Evolutionary conservation across 2,329 filamentous ascomycete genomes (phyloP).

Genomic region (Mariannaea sp.): DNA sequence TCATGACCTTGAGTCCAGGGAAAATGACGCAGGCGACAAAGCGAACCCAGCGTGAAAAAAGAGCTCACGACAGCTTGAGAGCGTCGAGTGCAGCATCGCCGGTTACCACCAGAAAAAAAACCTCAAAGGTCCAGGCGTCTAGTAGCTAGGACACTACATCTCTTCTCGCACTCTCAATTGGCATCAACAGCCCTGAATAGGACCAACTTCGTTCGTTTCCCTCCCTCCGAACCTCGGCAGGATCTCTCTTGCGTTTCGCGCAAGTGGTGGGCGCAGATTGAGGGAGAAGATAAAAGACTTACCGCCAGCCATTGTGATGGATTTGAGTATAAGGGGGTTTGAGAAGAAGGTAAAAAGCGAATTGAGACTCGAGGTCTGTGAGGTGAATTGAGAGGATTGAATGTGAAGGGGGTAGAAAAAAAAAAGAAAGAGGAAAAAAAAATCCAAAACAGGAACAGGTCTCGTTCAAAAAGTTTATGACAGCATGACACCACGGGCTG

Average conservation of each 20-base stretch:
- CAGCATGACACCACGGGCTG: conserved; percentile 44
- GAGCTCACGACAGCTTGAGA: conserved; percentile 3
- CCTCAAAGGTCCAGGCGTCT: not conserved
- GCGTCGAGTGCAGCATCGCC: conserved; percentile 2
- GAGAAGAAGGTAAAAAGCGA: conserved; percentile 20
- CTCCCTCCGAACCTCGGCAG: conserved; percentile 6
- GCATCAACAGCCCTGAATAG: conserved; percentile 13
- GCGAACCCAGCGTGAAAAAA: conserved; percentile 20
- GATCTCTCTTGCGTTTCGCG: not conserved
- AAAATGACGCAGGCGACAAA: conserved; percentile 44
- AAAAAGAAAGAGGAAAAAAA: conserved; percentile 32
- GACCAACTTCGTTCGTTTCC: too few species aligned
- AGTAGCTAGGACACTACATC: conserved; percentile 10
- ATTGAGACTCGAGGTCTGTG: conserved; percentile 13
- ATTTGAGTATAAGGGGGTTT: conserved; percentile 25
- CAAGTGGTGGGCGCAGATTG: conserved; percentile 10
- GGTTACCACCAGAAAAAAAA: conserved; percentile 5
- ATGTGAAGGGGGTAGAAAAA: conserved; percentile 26
- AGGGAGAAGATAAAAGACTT: conserved; percentile 39
- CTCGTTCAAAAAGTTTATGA: conserved; percentile 48
- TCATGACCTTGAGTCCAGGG: conserved; percentile 23
- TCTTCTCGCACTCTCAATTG: conserved; percentile 29
- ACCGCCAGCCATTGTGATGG: conserved; percentile 52
- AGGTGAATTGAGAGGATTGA: conserved; percentile 19
- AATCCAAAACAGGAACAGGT: conserved; percentile 29